These are phyloP conservation scores for Pleurotus citrinopileatus DNA, from an alignment of 768 basidiomycete species.

Conservation along the genomic window DNA sequence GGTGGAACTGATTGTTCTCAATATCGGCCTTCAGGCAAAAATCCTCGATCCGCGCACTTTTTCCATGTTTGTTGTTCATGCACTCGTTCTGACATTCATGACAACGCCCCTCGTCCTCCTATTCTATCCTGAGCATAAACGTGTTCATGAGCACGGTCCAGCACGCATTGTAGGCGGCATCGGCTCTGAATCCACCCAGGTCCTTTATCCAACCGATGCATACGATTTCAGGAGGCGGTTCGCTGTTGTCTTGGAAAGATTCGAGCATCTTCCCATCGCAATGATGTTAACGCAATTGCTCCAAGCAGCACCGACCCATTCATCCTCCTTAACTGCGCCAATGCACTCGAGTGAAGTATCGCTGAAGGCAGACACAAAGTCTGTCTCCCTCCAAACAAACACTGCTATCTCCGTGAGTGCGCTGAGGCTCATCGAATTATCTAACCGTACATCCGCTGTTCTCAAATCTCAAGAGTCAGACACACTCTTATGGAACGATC, in stretches of 20 bases:
- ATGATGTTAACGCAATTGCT: constrained; percentile 83
- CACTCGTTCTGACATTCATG: constrained; percentile 74
- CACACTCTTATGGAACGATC: constrained; percentile 64
- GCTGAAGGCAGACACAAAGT: constrained; percentile 16
- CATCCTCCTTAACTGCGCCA: constrained; percentile 2
- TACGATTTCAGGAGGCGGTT: constrained; percentile 56
- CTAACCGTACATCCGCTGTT: constrained; percentile 83
- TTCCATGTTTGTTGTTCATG: constrained; percentile 87
- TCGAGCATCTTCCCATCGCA: constrained; percentile 77
- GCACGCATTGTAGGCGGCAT: constrained; percentile 15
- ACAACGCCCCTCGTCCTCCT: constrained; percentile 80
- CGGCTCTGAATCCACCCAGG: constrained; percentile 25
- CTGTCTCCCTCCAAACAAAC: not conserved
- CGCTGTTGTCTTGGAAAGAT: constrained; percentile 70
- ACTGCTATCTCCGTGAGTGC: constrained; percentile 56
- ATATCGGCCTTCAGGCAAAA: constrained; percentile 72
- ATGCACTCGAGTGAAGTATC: constrained; percentile 27
- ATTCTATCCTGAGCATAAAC: constrained; percentile 71
- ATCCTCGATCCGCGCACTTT: constrained; percentile 68
- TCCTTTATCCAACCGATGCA: constrained; percentile 19
- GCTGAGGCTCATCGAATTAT: constrained; percentile 86
- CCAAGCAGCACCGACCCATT: constrained; percentile 29
- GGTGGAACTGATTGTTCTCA: constrained; percentile 90
- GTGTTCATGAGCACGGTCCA: constrained; percentile 31
- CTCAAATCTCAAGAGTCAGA: constrained; percentile 80